Conservation (phyloP, 306 rosid genomes). For the Sophora flavescens region DNA sequence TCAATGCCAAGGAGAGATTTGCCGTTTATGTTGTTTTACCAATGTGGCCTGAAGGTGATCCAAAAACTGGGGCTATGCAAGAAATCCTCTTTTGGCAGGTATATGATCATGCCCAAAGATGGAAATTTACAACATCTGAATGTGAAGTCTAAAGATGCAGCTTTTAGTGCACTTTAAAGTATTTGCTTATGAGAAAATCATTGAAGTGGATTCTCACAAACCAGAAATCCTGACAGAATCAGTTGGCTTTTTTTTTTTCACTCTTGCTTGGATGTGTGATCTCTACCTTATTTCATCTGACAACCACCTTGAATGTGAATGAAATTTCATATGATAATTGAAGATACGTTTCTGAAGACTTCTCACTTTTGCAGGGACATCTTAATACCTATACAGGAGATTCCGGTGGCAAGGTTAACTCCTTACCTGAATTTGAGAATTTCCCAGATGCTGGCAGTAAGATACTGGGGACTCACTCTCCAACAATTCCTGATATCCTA, state of each 20-base stretch:
- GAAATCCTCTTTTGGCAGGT: conserved; percentile 99
- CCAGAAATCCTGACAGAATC: neutral
- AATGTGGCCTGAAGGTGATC: conserved; percentile 99
- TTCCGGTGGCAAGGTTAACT: conserved; percentile 60
- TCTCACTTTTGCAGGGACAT: conserved; percentile 72
- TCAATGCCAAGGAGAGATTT: conserved; percentile 87
- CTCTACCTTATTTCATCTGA: no score
- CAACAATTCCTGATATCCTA: conserved; percentile 71
- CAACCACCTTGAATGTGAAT: conserved; percentile 47
- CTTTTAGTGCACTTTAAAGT: conserved; percentile 29
- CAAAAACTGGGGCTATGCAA: conserved; percentile 77
- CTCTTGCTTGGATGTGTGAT: no score
- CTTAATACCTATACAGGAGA: conserved; percentile 74
- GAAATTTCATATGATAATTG: conserved; percentile 72
- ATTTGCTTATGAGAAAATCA: conserved; percentile 33
- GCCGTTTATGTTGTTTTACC: conserved; percentile 84
- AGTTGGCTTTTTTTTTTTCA: no score
- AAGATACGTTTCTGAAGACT: conserved; percentile 52
- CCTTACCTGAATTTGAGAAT: conserved; percentile 61
- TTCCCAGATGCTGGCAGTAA: conserved; percentile 92
- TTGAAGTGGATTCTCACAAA: conserved; percentile 40
- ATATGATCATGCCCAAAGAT: conserved; percentile 33
- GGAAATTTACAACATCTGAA: conserved; percentile 18
- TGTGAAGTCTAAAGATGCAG: conserved; percentile 25
- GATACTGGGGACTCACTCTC: conserved; percentile 65